phyloP scores from a whole-genome alignment of 192 early-diverging fungal species.

The Gorgonomyces haynaldii region DNA sequence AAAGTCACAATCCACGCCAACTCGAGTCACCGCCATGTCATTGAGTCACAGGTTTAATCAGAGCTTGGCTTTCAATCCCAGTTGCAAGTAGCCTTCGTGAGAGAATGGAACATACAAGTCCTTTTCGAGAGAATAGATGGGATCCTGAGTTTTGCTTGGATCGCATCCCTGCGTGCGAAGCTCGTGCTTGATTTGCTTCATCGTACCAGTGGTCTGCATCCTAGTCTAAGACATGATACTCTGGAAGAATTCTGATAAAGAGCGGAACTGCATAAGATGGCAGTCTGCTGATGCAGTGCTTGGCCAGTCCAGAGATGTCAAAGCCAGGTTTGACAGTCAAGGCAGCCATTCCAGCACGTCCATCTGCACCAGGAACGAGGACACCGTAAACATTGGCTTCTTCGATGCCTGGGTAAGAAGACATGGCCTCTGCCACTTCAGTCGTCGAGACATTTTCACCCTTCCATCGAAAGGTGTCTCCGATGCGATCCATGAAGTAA shows the following conservation, averaged over 20 bases:
- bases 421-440: conserved; percentile 50
- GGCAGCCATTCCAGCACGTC: conserved; percentile 60
- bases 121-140: conserved; percentile 1
- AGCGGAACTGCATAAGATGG: conserved; percentile 56
- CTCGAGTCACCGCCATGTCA: too few relatives aligned
- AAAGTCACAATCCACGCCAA: too few relatives aligned
- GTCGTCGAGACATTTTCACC: conserved; percentile 37
- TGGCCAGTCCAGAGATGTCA: conserved; percentile 22
- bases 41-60: too few relatives aligned
- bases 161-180: conserved; percentile 18
- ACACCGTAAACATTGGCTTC: conserved; percentile 59
- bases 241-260: conserved; percentile 43
- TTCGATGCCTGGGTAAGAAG: conserved; percentile 32
- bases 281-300: conserved; percentile 21
- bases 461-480: conserved; percentile 61
- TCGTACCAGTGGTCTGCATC: conserved; percentile 16
- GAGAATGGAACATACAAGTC: background rate
- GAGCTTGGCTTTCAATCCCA: too few relatives aligned
- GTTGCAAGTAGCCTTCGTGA: background rate
- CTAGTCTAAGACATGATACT: too few relatives aligned
- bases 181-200: conserved; percentile 21
- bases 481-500: conserved; percentile 57
- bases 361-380: conserved; percentile 39
- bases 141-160: conserved; percentile 7
- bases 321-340: conserved; percentile 36